Evolutionary conservation across 805 yeast species (phyloP).

Genomic region (Phaffomyces antillensis): DNA sequence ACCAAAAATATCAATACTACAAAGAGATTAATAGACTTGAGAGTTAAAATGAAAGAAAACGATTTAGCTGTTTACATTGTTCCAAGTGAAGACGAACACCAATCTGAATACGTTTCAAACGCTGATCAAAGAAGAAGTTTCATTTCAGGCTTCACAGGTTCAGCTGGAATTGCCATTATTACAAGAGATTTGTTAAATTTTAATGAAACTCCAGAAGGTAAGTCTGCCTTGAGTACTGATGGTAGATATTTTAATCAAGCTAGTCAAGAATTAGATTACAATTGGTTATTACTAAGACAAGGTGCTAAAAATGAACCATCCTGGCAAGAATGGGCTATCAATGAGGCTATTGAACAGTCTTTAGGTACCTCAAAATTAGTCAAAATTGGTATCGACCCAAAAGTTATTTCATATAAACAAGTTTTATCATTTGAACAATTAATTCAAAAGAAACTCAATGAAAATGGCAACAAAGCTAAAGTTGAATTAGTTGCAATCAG

Average conservation of each 20-base stretch:
- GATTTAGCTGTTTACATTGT: constrained; percentile 68
- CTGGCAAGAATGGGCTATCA: constrained; percentile 77
- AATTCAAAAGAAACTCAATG: constrained; percentile 23
- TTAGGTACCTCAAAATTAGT: constrained; percentile 33
- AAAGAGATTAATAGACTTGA: constrained; percentile 49
- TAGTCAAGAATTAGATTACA: constrained; percentile 64
- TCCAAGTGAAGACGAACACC: constrained; percentile 91
- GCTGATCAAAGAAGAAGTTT: constrained; percentile 79
- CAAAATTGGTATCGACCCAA: constrained; percentile 80
- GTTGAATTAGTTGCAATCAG: constrained; percentile 45
- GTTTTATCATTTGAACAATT: constrained; percentile 23
- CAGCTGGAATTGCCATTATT: constrained; percentile 88
- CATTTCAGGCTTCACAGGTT: constrained; percentile 85
- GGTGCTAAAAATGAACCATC: constrained; percentile 63
- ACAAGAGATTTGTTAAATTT: constrained; percentile 41
- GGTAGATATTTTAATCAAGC: constrained; percentile 95
- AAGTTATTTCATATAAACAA: constrained; percentile 47
- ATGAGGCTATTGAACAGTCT: constrained; percentile 41
- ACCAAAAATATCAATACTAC: constrained; percentile 47
- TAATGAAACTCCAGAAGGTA: constrained; percentile 42
- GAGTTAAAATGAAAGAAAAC: constrained; percentile 55
- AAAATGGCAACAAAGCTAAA: constrained; percentile 25
- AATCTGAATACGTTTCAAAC: constrained; percentile 78
- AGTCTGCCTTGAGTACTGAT: constrained; percentile 84
- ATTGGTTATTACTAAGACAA: constrained; percentile 78